Conservation (phyloP, 192 early-diverging fungal species). For the Umbelopsis ramanniana region DNA sequence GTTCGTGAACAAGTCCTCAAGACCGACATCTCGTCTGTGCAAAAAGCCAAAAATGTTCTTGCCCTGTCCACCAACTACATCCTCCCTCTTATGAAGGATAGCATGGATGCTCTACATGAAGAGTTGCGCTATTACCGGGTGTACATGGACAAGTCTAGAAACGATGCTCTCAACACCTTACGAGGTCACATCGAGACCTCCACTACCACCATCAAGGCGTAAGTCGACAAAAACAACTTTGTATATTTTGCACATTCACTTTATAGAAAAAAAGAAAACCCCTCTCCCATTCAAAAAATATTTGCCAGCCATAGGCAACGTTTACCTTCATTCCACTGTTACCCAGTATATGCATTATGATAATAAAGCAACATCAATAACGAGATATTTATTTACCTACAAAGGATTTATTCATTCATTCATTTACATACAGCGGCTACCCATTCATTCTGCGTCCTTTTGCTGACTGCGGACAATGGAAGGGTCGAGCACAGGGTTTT, state of each 20-base stretch:
- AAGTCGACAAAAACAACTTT: not conserved
- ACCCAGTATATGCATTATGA: too few species aligned
- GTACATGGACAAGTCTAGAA: conserved; percentile 29
- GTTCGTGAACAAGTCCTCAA: conserved; percentile 51
- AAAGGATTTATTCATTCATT: too few species aligned
- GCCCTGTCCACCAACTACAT: conserved; percentile 53
- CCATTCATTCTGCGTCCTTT: too few species aligned
- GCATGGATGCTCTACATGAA: conserved; percentile 48
- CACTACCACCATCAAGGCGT: not conserved
- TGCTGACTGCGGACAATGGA: conserved; percentile 10
- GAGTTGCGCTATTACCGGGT: conserved; percentile 36
- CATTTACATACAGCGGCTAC: too few species aligned
- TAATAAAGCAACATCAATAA: too few species aligned
- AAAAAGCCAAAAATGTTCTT: conserved; percentile 59
- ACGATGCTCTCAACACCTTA: conserved; percentile 5
- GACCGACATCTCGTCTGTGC: conserved; percentile 48
- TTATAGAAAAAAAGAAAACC: too few species aligned
- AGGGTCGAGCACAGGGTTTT: conserved; percentile 1
- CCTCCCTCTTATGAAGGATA: conserved; percentile 48
- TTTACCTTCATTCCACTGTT: too few species aligned
- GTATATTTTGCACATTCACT: not conserved
- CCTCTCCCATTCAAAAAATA: too few species aligned
- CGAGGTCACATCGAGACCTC: not conserved
- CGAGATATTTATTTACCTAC: too few species aligned
- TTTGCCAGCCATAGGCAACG: too few species aligned